phyloP scores from a whole-genome alignment of 2,329 filamentous ascomycete species.

The Cucurbitaria berberidis region DNA sequence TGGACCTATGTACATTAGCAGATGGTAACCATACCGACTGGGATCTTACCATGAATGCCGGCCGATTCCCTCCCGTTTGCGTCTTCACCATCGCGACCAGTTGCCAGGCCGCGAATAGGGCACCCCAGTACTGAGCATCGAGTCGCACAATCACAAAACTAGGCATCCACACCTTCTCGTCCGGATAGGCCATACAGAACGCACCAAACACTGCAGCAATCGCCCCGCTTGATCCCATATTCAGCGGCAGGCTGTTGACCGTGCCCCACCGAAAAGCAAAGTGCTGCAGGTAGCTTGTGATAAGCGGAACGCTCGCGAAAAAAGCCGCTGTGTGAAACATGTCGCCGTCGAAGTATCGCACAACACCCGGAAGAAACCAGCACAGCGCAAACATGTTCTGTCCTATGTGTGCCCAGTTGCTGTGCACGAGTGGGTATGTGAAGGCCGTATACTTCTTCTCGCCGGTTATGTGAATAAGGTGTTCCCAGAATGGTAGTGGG shows the following conservation, averaged over 20 bases:
- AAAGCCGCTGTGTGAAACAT: conserved; percentile 14
- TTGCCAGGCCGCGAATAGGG: conserved; percentile 8
- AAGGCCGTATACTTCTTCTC: conserved; percentile 20
- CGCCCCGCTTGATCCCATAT: conserved; percentile 12
- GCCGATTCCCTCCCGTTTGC: conserved; percentile 4
- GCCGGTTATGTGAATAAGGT: conserved; percentile 14
- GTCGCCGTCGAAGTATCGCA: conserved; percentile 20
- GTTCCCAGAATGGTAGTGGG: conserved; percentile 13
- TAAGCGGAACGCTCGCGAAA: conserved; percentile 10
- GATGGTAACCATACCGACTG: not conserved
- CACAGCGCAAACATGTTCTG: conserved; percentile 8
- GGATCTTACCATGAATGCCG: not conserved
- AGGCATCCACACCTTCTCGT: conserved; percentile 21
- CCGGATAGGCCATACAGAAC: conserved; percentile 12
- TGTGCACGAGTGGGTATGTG: conserved; percentile 13
- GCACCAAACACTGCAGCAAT: conserved; percentile 12
- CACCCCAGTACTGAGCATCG: conserved; percentile 14
- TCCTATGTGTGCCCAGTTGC: conserved; percentile 7
- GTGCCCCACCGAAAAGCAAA: conserved; percentile 6
- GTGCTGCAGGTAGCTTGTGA: conserved; percentile 17
- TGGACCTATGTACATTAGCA: conserved; percentile 14
- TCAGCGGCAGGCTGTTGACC: conserved; percentile 1
- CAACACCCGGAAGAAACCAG: conserved; percentile 19
- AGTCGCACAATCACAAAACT: conserved; percentile 8
- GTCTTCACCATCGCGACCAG: not conserved